Base-by-base conservation (phyloP, 768 basidiomycete genomes). In the Pisolithus tinctorius region DNA sequence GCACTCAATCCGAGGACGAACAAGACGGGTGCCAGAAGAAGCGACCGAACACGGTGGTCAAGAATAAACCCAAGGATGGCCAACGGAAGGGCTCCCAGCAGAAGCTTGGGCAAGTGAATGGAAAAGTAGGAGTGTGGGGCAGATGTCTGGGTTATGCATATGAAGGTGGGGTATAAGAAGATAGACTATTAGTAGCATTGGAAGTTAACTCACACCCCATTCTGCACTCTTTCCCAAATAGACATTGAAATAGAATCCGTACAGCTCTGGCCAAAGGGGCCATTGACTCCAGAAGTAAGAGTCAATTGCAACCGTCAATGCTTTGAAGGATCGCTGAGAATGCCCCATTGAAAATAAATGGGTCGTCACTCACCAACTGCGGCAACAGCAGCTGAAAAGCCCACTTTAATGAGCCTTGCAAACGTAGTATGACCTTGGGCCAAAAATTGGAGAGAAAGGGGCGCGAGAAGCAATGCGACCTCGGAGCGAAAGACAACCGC, bases 261-360 rank as follows among this genome's bases (percentile, higher is more conserved):
- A 74, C 14, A 89, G 71, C 63, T 98, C 96, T 0, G 96, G 94
- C 94, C 93, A 97, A 0, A 94, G 63, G 4, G 80, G 74, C 59
- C 71, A 77, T 57, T 69, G 70, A 48, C 75, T 62, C 93, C 95
- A 97, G 66, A 95, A 87, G 69, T 86, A 86, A 0, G 90, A 88
- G 65, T 99, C 96, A 27, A 95, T 72, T 0, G 62, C 11, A 1
- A 84, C 60, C 0, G 88, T 88, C 2, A 82, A 51, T 2, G 68
- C 90, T 90, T 13, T 34, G 57, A 3, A 39, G 11, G 30, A 47
- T 36, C 29, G 29, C 30, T 25, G 11, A 49, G 49, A n/a, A 48
- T 39, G 29, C 9, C 0, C 30, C 9, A 5, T 6, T 5, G 17
- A 14, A 9, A 26, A 11, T 4, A 14, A 48, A n/a, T 41, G 38